Evolutionary conservation across 257 asterid genomes (phyloP).

Genomic region (Solanum rostratum): DNA sequence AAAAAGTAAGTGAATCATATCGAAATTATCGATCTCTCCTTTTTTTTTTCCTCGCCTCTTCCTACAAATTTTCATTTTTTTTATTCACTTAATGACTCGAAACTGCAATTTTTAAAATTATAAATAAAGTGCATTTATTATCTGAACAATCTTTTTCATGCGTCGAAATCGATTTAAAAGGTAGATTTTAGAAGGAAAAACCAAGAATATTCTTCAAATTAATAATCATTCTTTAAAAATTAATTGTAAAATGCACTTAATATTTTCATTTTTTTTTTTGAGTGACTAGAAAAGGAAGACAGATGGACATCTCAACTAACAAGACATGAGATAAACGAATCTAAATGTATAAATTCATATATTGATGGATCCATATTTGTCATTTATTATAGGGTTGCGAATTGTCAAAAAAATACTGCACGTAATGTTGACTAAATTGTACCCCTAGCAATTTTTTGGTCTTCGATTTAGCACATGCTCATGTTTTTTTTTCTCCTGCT

Average conservation of each 20-base stretch:
- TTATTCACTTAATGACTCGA: too few species aligned
- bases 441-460: not conserved
- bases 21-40: too few species aligned
- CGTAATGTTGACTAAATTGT: not conserved
- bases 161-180: not conserved
- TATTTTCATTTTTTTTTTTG: not conserved
- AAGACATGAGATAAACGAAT: not conserved
- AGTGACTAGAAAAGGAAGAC: not conserved
- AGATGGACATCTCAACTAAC: not conserved
- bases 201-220: not conserved
- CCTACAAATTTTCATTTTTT: too few species aligned
- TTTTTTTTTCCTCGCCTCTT: too few species aligned
- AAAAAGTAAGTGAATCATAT: not conserved
- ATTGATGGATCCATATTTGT: not conserved
- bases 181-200: not conserved
- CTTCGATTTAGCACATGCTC: not conserved
- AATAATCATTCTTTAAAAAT: not conserved
- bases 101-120: too few species aligned
- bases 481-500: not conserved
- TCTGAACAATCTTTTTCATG: not conserved
- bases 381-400: not conserved
- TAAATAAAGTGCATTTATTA: too few species aligned
- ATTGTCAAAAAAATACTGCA: not conserved
- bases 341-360: not conserved
- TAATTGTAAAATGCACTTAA: not conserved